These are phyloP conservation scores for Wallemia mellicola DNA, from an alignment of 1,284 basidiomycete genomes.

Conservation along the genomic window DNA sequence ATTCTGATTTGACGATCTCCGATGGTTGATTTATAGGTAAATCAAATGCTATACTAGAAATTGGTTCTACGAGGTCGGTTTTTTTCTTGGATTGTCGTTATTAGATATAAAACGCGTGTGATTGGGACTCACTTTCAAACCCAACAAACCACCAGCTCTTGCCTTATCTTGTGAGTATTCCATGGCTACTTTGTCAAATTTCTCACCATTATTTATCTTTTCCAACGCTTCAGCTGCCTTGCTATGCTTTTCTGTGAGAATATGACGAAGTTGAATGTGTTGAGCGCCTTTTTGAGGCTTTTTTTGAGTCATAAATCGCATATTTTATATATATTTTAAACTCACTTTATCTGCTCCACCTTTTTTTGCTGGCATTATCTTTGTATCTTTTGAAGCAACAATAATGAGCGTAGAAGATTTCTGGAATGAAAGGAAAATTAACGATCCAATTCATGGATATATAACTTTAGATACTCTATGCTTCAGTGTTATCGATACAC, in stretches of 20 bases:
- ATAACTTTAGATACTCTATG: background rate
- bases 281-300: background rate
- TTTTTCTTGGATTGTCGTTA: background rate
- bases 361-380: background rate
- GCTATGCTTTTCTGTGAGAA: background rate
- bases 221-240: background rate
- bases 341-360: background rate
- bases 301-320: background rate
- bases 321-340: background rate
- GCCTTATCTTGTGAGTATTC: background rate
- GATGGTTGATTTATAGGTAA: background rate
- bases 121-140: background rate
- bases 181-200: background rate
- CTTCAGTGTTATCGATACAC: constrained; percentile 16
- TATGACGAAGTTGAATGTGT: background rate
- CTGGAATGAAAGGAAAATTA: background rate
- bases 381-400: background rate
- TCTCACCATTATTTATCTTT: background rate
- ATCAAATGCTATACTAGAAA: background rate
- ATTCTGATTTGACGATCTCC: background rate
- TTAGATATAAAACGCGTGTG: background rate
- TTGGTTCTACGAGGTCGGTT: background rate
- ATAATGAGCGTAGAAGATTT: background rate
- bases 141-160: background rate
- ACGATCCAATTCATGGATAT: background rate